phyloP scores from a whole-genome alignment of 495 filamentous ascomycete genomes.

The Aspergillus leporis region DNA sequence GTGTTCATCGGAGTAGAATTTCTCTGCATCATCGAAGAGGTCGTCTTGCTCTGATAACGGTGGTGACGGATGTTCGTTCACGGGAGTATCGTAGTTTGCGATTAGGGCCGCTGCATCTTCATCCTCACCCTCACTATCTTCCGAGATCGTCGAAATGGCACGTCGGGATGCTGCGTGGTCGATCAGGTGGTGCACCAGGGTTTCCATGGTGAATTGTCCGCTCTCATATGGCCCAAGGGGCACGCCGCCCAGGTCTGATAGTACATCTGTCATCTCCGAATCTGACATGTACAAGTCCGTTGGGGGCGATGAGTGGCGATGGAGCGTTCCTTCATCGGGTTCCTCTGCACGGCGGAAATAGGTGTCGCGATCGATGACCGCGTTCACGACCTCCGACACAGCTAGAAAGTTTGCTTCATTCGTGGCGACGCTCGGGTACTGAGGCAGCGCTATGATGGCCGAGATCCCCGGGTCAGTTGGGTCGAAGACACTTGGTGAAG shows the following conservation, averaged over 20 bases:
- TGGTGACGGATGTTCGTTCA: slow-evolving; percentile 18
- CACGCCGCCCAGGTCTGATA: slow-evolving; percentile 28
- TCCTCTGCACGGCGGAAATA: slow-evolving; percentile 7
- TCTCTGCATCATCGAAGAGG: slow-evolving; percentile 36
- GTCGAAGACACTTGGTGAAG: slow-evolving; percentile 1
- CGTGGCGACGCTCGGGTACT: slow-evolving; percentile 28
- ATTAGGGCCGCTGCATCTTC: slow-evolving; percentile 26
- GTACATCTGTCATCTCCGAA: slow-evolving; percentile 26
- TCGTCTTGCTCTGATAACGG: slow-evolving; percentile 22
- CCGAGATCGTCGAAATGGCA: slow-evolving; percentile 24
- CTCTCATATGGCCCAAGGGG: slow-evolving; percentile 18
- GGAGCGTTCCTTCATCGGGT: background rate
- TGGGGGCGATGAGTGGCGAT: slow-evolving; percentile 10
- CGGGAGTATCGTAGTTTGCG: slow-evolving; percentile 31
- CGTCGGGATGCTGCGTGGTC: slow-evolving; percentile 17
- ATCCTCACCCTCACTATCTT: slow-evolving; percentile 26
- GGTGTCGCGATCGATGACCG: slow-evolving; percentile 23
- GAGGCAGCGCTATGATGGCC: slow-evolving; percentile 38
- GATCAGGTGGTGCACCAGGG: slow-evolving; percentile 24
- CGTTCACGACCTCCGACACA: slow-evolving; percentile 34
- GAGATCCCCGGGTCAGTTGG: slow-evolving; percentile 21
- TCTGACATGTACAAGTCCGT: slow-evolving; percentile 23
- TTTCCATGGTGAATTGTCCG: slow-evolving; percentile 23
- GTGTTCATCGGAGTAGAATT: slow-evolving; percentile 39
- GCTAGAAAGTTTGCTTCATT: slow-evolving; percentile 16